A percentile compares a stretch with the other conserved stretches of the same genome.
Evolutionary conservation across 1,139 yeast genomes (phyloP).

Genomic region (Kluyveromyces sp.): DNA sequence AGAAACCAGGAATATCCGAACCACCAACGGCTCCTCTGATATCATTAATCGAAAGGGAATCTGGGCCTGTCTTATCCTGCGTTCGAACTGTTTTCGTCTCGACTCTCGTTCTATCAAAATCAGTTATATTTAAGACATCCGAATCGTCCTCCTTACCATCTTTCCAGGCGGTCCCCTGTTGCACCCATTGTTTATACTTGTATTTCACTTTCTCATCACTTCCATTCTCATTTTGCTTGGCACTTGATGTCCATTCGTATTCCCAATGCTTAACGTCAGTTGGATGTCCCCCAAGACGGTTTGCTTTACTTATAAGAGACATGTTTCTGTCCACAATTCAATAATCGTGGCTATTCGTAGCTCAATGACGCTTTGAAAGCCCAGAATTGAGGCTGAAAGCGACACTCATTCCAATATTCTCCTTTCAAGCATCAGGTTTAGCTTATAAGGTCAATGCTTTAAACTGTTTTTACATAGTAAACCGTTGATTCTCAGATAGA

Average conservation of each 20-base stretch:
- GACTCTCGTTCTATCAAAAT: slow-evolving; percentile 16
- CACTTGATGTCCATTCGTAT: slow-evolving; percentile 24
- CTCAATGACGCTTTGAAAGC: no score
- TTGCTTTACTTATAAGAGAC: slow-evolving; percentile 23
- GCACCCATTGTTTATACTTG: slow-evolving; percentile 10
- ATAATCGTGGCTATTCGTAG: no score
- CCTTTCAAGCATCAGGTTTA: no score
- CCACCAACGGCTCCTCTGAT: slow-evolving; percentile 59
- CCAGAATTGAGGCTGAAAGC: no score
- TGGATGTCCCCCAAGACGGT: slow-evolving; percentile 14
- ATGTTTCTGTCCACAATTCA: slow-evolving; percentile 9
- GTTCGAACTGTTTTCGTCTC: slow-evolving; percentile 9
- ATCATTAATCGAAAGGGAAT: slow-evolving; percentile 47
- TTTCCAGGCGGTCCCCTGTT: background rate
- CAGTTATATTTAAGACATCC: slow-evolving; percentile 14
- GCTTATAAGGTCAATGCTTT: no score
- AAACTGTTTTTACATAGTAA: no score
- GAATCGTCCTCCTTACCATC: slow-evolving; percentile 8
- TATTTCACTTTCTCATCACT: slow-evolving; percentile 18
- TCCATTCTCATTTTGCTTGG: slow-evolving; percentile 12
- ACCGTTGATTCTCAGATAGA: no score
- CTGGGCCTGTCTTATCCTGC: slow-evolving; percentile 9
- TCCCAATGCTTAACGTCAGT: slow-evolving; percentile 21
- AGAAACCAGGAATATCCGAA: slow-evolving; percentile 46
- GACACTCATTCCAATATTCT: no score